Conservation (phyloP, 2,329 filamentous ascomycete genomes). For the Trichothecium roseum region DNA sequence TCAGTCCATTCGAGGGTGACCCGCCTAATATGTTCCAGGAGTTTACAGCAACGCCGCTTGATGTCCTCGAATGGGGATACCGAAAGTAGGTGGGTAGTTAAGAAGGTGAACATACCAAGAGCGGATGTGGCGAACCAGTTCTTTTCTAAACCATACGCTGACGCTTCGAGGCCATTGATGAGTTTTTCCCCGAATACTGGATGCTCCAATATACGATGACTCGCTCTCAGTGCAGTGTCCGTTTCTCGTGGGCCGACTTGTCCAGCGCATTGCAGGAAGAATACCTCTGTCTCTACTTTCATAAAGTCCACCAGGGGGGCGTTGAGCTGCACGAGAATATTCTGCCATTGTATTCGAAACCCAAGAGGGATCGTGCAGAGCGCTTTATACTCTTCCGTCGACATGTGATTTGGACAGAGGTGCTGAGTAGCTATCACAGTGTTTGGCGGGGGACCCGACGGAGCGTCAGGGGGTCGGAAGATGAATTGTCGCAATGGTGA, state of each 20-base stretch:
- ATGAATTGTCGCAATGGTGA: too few relatives aligned
- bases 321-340: constrained; percentile 39
- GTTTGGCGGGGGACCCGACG: constrained; percentile 29
- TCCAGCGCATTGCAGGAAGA: constrained; percentile 37
- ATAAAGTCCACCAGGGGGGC: constrained; percentile 36
- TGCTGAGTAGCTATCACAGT: constrained; percentile 34
- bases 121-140: background rate
- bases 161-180: constrained; percentile 39
- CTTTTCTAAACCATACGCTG: constrained; percentile 18
- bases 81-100: background rate
- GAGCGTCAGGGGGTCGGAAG: background rate
- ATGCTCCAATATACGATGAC: too few relatives aligned
- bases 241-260: constrained; percentile 36
- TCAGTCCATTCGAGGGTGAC: background rate
- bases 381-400: constrained; percentile 40
- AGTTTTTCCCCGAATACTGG: too few relatives aligned
- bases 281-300: constrained; percentile 30
- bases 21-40: background rate
- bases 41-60: too few relatives aligned
- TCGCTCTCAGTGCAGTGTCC: too few relatives aligned
- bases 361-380: constrained; percentile 37
- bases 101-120: background rate
- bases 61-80: too few relatives aligned
- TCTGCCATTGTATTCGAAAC: constrained; percentile 39
- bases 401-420: constrained; percentile 32